phyloP scores from a whole-genome alignment of 148 eudicot genomes.

The Dianthus caryophyllus region DNA sequence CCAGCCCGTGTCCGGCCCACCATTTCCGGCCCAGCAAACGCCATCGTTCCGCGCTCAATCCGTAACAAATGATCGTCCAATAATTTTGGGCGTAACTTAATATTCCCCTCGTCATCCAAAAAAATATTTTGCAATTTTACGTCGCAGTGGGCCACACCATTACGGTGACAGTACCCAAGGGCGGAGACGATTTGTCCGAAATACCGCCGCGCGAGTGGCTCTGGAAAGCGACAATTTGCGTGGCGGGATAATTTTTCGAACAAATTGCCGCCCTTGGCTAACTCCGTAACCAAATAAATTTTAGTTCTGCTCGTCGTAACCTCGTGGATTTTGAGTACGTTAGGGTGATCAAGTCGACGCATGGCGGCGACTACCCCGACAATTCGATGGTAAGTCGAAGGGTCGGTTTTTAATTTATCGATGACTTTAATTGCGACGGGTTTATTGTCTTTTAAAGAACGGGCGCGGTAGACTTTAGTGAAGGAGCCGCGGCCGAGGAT shows the following conservation, averaged over 20 bases:
- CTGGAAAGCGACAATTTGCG: constrained; percentile 45
- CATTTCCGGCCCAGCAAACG: constrained; percentile 57
- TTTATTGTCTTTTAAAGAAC: constrained; percentile 17
- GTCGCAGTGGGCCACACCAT: constrained; percentile 75
- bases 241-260: constrained; percentile 40
- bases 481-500: constrained; percentile 71
- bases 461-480: constrained; percentile 68
- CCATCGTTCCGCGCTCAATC: constrained; percentile 78
- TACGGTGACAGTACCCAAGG: constrained; percentile 56
- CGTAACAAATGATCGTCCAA: constrained; percentile 26
- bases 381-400: constrained; percentile 46
- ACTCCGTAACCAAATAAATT: constrained; percentile 76
- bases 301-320: constrained; percentile 61
- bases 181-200: constrained; percentile 63
- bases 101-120: constrained; percentile 41
- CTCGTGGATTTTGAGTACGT: constrained; percentile 60
- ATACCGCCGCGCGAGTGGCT: constrained; percentile 44
- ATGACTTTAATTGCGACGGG: constrained; percentile 60
- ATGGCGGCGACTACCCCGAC: constrained; percentile 66
- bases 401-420: constrained; percentile 46
- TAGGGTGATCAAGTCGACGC: constrained; percentile 71
- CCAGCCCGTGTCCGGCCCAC: constrained; percentile 35
- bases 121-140: constrained; percentile 72
- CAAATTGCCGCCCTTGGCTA: constrained; percentile 70
- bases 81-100: constrained; percentile 30